phyloP scores from a whole-genome alignment of 2,329 filamentous ascomycete genomes.

The Fusarium robinianum region DNA sequence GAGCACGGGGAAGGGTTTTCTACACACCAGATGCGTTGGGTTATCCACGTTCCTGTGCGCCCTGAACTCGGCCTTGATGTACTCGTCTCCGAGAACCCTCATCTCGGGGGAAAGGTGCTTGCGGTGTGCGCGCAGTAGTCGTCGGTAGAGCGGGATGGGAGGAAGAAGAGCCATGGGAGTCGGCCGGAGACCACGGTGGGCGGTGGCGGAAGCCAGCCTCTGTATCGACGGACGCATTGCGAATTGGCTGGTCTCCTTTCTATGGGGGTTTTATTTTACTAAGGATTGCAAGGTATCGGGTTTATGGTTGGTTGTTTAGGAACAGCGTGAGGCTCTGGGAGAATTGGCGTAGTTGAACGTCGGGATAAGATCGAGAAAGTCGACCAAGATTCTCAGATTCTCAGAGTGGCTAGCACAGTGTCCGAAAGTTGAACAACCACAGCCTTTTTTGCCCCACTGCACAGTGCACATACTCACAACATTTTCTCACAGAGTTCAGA shows the following conservation, averaged over 20 bases:
- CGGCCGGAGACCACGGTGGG: slow-evolving; percentile 43
- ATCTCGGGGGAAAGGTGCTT: slow-evolving; percentile 73
- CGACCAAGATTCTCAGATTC: slow-evolving; percentile 22
- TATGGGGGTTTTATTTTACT: neutral
- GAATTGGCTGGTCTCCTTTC: too few relatives aligned
- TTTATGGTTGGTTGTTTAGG: neutral
- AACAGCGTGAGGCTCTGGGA: slow-evolving; percentile 5
- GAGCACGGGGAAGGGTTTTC: too few relatives aligned
- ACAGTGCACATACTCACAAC: slow-evolving; percentile 35
- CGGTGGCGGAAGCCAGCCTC: slow-evolving; percentile 46
- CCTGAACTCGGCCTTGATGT: slow-evolving; percentile 90
- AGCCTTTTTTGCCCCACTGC: slow-evolving; percentile 28
- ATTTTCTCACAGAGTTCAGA: slow-evolving; percentile 26
- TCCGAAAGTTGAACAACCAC: slow-evolving; percentile 6
- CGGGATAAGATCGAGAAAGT: slow-evolving; percentile 15
- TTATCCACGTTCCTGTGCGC: slow-evolving; percentile 85
- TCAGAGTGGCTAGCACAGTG: slow-evolving; percentile 31
- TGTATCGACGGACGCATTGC: slow-evolving; percentile 38
- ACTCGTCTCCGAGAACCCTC: slow-evolving; percentile 86
- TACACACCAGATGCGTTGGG: slow-evolving; percentile 81
- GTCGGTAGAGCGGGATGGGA: slow-evolving; percentile 86
- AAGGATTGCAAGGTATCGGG: slow-evolving; percentile 10
- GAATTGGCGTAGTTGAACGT: too few relatives aligned
- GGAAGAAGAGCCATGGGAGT: slow-evolving; percentile 72
- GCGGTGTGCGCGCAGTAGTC: slow-evolving; percentile 83